Percentiles rank a stretch among this genome's conserved stretches.
These are phyloP conservation scores for Hyaloraphidium curvatum DNA, from an alignment of 192 early-diverging fungal species.

Conservation along the genomic window DNA sequence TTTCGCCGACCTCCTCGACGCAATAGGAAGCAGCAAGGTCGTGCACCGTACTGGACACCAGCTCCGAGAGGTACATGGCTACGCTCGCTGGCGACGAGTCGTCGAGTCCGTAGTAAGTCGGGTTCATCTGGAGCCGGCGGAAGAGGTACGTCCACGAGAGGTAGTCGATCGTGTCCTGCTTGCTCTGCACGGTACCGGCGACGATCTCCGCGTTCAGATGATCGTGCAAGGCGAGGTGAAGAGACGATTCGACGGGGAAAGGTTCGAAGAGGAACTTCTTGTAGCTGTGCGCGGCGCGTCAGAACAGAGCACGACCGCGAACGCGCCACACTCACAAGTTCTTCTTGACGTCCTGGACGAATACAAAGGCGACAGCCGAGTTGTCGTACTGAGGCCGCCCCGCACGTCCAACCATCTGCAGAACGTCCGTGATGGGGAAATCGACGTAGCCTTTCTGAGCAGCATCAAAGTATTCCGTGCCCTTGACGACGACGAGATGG, in stretches of 20 bases:
- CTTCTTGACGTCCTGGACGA: constrained; percentile 91
- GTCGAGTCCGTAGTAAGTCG: constrained; percentile 82
- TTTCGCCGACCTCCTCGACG: constrained; percentile 38
- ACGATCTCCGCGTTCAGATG: constrained; percentile 93
- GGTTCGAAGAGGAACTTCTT: constrained; percentile 94
- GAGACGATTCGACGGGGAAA: constrained; percentile 33
- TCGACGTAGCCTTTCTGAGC: constrained; percentile 80
- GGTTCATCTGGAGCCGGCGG: constrained; percentile 77
- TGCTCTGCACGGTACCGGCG: constrained; percentile 60
- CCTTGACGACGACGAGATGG: constrained; percentile 93
- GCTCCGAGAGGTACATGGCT: constrained; percentile 53
- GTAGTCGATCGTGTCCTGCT: constrained; percentile 90
- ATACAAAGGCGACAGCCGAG: constrained; percentile 73
- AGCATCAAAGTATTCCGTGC: constrained; percentile 93
- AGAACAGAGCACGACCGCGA: too few relatives aligned
- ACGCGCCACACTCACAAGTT: too few relatives aligned
- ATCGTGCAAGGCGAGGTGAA: constrained; percentile 48
- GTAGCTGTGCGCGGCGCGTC: too few relatives aligned
- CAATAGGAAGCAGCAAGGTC: constrained; percentile 53
- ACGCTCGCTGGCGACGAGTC: constrained; percentile 47
- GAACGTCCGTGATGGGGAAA: constrained; percentile 89
- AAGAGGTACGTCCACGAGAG: constrained; percentile 94
- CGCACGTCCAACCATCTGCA: constrained; percentile 99
- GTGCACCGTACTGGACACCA: constrained; percentile 49
- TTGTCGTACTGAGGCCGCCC: constrained; percentile 87